These are phyloP conservation scores for Aspergillus conjunctus DNA, from an alignment of 495 filamentous ascomycete species.

Conservation along the genomic window DNA sequence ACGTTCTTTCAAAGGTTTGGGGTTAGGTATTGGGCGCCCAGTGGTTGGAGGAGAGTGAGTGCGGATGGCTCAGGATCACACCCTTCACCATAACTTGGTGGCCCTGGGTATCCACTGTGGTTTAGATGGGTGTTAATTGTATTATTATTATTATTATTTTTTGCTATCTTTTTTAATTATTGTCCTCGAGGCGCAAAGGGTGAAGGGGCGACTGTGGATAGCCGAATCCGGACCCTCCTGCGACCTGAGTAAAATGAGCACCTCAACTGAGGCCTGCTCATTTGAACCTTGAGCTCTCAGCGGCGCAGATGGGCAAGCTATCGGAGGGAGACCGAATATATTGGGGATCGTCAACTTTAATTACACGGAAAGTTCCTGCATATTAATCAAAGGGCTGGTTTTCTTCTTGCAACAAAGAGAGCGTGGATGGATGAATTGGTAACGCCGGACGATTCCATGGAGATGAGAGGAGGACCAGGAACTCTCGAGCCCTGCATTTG, in stretches of 20 bases:
- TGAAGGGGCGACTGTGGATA: conserved; percentile 8
- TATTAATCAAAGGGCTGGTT: conserved; percentile 19
- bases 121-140: background rate
- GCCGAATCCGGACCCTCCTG: conserved; percentile 8
- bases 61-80: conserved; percentile 12
- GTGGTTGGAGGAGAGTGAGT: conserved; percentile 5
- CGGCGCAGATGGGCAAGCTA: conserved; percentile 19
- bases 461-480: background rate
- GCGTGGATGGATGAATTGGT: conserved; percentile 20
- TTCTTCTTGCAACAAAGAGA: conserved; percentile 16
- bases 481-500: background rate
- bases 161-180: too few species aligned
- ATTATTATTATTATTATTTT: conserved; percentile 1
- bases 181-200: background rate
- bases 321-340: conserved; percentile 15
- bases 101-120: conserved; percentile 15
- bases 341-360: conserved; percentile 29
- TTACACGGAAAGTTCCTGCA: conserved; percentile 28
- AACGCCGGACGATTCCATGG: conserved; percentile 1
- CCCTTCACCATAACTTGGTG: conserved; percentile 17
- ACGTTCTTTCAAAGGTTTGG: background rate
- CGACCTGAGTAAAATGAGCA: conserved; percentile 3
- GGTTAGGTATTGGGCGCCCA: conserved; percentile 11
- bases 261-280: background rate
- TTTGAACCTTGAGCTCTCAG: conserved; percentile 1